These are phyloP conservation scores for Galerina sulciceps DNA, from an alignment of 768 basidiomycete species.

Conservation along the genomic window DNA sequence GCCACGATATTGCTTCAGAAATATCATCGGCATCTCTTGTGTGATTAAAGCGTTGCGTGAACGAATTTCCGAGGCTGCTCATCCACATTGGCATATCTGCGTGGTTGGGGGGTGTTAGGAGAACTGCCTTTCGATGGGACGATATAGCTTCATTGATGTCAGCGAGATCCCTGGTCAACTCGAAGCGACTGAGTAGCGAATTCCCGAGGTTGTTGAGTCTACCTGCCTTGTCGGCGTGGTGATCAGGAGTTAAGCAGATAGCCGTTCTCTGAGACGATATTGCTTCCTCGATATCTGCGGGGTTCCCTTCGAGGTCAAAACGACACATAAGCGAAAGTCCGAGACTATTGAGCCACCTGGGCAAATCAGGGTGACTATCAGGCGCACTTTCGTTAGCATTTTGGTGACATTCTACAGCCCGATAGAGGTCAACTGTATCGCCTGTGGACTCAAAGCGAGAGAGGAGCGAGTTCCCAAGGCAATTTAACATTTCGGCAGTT, in stretches of 20 bases:
- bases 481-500: too few relatives aligned
- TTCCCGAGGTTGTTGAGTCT: conserved; percentile 11
- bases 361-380: not conserved
- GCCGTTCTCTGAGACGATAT: conserved; percentile 1
- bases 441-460: too few relatives aligned
- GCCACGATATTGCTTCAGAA: not conserved
- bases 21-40: not conserved
- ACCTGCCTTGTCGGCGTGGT: not conserved
- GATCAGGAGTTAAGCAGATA: not conserved
- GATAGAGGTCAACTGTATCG: not conserved
- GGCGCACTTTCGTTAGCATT: not conserved
- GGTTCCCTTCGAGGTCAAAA: not conserved
- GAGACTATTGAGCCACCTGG: conserved; percentile 1
- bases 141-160: conserved; percentile 27
- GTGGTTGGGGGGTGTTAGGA: conserved; percentile 21
- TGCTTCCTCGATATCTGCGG: conserved; percentile 1
- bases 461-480: too few relatives aligned
- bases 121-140: conserved; percentile 15
- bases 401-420: too few relatives aligned
- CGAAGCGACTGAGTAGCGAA: conserved; percentile 18
- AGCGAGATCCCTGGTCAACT: conserved; percentile 16
- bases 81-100: conserved; percentile 3
- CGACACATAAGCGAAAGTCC: not conserved
- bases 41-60: not conserved
- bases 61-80: conserved; percentile 8